Evolutionary conservation across 345 rosid genomes (phyloP).

Genomic region (Angophora floribunda): DNA sequence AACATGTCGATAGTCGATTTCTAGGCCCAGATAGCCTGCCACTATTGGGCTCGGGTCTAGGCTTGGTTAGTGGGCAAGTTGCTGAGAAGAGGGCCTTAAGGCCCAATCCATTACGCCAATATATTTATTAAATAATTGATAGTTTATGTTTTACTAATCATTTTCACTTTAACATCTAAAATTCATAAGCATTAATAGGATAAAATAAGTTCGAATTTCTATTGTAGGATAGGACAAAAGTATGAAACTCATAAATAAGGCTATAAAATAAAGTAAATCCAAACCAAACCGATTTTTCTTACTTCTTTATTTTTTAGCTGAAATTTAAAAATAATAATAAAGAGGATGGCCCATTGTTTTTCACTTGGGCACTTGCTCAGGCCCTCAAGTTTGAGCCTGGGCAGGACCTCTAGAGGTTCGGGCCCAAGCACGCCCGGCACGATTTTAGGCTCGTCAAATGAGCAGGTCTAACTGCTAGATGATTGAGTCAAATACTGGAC

Average conservation of each 20-base stretch:
- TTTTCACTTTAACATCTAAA: accelerated
- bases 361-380: neutral
- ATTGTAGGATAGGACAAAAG: neutral
- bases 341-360: neutral
- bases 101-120: neutral
- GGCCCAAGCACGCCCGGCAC: neutral
- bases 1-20: neutral
- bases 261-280: too few relatives aligned
- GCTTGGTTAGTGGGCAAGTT: neutral
- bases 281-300: neutral
- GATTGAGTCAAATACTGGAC: neutral
- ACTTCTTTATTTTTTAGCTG: neutral
- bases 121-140: neutral
- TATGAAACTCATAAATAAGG: neutral
- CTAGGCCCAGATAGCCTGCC: neutral
- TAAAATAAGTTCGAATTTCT: neutral
- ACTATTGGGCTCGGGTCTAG: neutral
- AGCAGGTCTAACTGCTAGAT: too few relatives aligned
- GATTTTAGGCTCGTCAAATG: neutral
- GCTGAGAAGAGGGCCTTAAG: neutral
- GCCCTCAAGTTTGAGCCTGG: neutral
- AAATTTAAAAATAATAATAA: too few relatives aligned
- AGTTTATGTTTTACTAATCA: neutral
- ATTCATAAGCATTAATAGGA: neutral
- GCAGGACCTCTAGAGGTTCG: neutral